Base-by-base conservation (phyloP, 495 filamentous ascomycete species). In the Neurospora sp. region DNA sequence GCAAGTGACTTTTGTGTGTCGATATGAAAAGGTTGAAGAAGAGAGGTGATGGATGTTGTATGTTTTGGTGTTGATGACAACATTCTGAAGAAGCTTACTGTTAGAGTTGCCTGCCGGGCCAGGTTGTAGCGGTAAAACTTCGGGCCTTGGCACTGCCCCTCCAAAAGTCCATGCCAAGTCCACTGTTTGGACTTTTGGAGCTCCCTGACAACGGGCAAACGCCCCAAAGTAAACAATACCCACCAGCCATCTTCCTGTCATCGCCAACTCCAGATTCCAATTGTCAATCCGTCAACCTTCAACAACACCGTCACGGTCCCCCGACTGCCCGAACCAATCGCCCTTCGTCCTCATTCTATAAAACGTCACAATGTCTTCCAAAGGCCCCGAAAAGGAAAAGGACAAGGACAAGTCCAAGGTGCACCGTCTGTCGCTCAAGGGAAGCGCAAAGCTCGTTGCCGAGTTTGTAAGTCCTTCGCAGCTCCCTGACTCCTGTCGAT, bases 371-470 rank as follows among this genome's bases (percentile, higher is more conserved):
- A 81, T 77, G 76, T 70, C 77, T 0, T 76, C 78, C 16, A 45
- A 72, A 16, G 75, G 69, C 7, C 45, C 77, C 27, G 77, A 78
- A 14, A 72, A 73, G 9, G 86, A 90, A 71, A 93, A 94, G 77
- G 94, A 96, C 75, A 93, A 94, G 78, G 93, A 96, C 75, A 96
- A 95, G 77, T 93, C 94, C 68, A 97, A 96, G 82, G 89, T 93
- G 44, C 95, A 98, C 86, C 97, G 95, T 84, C 88, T 99, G 72
- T 93, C 94, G 44, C 86, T 98, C 70, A 96, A 95, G 87, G 95
- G 95, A 88, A 82, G 96, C 91, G 90, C 93, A 18, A 97, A 95
- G 83, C 86, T 97, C 27, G 92, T 99, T 59, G 89, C 94, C 35
- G 96, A 99, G 87, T 99, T 99, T 80, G 93, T 96, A 84, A 79